phyloP scores from a whole-genome alignment of 352 stramenopile genomes.

The Pythium rishiriense region DNA sequence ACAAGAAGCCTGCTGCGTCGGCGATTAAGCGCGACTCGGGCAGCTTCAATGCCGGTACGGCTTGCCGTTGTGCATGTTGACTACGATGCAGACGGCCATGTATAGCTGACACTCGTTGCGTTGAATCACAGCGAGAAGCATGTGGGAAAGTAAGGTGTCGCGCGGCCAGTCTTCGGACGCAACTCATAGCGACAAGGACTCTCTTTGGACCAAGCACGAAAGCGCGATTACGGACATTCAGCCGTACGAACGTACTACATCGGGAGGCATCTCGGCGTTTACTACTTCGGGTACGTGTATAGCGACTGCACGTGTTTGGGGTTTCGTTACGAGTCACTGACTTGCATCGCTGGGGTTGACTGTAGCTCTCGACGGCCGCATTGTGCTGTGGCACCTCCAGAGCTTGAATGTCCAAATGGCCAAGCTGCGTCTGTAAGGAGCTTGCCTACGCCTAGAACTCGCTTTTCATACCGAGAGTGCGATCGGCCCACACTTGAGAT shows the following conservation, averaged over 20 bases:
- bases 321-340: too few relatives aligned
- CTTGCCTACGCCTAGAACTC: not conserved
- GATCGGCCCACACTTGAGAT: not conserved
- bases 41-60: constrained; percentile 63
- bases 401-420: constrained; percentile 76
- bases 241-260: constrained; percentile 48
- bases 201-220: constrained; percentile 88
- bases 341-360: too few relatives aligned
- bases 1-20: constrained; percentile 70
- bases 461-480: not conserved
- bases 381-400: constrained; percentile 79
- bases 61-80: not conserved
- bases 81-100: too few relatives aligned
- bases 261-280: constrained; percentile 70
- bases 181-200: constrained; percentile 76
- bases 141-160: constrained; percentile 86
- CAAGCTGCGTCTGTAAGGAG: constrained; percentile 72
- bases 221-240: constrained; percentile 87
- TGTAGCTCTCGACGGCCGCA: constrained; percentile 77
- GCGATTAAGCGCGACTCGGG: constrained; percentile 59
- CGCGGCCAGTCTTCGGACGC: constrained; percentile 82
- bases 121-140: constrained; percentile 49
- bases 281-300: constrained; percentile 75
- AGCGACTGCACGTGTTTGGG: too few relatives aligned
- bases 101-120: not conserved